Percentiles rank a stretch among this genome's conserved stretches.
Evolutionary conservation across 208 protist genomes (phyloP).

Genomic region (Perkinsela sp.): DNA sequence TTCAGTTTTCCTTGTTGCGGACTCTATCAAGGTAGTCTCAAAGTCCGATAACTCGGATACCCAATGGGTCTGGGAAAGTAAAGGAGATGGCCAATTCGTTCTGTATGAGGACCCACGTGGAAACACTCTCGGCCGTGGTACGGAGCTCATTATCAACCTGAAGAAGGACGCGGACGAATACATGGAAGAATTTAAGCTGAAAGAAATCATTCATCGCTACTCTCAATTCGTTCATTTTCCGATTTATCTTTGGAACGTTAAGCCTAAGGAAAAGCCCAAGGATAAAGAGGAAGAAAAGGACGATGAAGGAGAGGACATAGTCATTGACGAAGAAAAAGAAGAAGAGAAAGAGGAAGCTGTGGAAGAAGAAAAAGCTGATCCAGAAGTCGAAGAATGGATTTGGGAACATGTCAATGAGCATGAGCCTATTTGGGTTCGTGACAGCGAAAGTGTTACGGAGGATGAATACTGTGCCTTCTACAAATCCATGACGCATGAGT

Average conservation of each 20-base stretch:
- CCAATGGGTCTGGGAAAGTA: slow-evolving; percentile 94
- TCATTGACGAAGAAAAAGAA: slow-evolving; percentile 12
- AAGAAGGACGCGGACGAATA: slow-evolving; percentile 87
- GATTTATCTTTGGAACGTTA: slow-evolving; percentile 72
- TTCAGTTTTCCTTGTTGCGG: slow-evolving; percentile 96
- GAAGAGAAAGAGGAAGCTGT: slow-evolving; percentile 16
- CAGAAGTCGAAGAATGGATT: slow-evolving; percentile 14
- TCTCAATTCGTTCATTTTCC: slow-evolving; percentile 98
- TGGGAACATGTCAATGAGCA: slow-evolving; percentile 86
- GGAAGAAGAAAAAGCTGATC: slow-evolving; percentile 32
- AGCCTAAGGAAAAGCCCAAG: slow-evolving; percentile 46
- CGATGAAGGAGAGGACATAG: slow-evolving; percentile 46
- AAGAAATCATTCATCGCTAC: slow-evolving; percentile 83
- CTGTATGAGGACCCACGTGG: slow-evolving; percentile 74
- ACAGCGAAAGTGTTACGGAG: slow-evolving; percentile 68
- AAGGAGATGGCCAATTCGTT: slow-evolving; percentile 71
- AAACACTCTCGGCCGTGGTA: slow-evolving; percentile 85
- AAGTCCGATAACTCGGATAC: slow-evolving; percentile 64
- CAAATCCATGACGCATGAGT: slow-evolving; percentile 79
- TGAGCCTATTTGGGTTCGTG: slow-evolving; percentile 93
- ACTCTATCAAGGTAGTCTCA: slow-evolving; percentile 80
- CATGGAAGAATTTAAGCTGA: slow-evolving; percentile 61
- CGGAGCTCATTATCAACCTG: slow-evolving; percentile 76
- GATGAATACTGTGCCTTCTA: slow-evolving; percentile 98
- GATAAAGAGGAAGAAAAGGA: slow-evolving; percentile 80